phyloP scores from a whole-genome alignment of 345 rosid genomes.

The Eucalyptus decipiens region DNA sequence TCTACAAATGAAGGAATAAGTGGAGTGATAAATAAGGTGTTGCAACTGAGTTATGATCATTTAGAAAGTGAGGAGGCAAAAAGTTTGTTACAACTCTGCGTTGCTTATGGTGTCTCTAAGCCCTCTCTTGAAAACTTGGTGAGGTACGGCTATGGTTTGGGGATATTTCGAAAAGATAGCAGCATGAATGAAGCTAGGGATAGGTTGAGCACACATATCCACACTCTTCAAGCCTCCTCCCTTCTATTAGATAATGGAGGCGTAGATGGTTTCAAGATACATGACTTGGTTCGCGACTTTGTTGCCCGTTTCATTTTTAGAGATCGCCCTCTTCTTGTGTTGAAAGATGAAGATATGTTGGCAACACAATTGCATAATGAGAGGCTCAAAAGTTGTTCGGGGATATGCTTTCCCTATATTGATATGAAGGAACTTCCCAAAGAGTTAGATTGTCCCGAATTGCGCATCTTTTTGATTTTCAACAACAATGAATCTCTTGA shows the following conservation, averaged over 20 bases:
- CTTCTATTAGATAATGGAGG: background rate
- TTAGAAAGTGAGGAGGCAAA: background rate
- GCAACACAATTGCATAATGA: background rate
- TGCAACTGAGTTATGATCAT: background rate
- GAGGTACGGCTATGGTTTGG: rapidly evolving
- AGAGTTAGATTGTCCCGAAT: background rate
- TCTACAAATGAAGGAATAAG: rapidly evolving
- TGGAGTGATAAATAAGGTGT: background rate
- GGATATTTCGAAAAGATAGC: too few relatives aligned
- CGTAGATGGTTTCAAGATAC: rapidly evolving
- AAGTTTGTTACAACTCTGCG: too few relatives aligned
- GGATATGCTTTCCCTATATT: background rate
- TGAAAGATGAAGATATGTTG: background rate
- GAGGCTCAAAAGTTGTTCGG: background rate
- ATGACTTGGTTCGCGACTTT: background rate
- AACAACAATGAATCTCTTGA: rapidly evolving
- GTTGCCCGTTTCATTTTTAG: background rate
- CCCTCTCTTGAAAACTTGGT: too few relatives aligned
- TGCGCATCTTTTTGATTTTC: background rate
- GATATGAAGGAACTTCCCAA: background rate
- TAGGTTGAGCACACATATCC: rapidly evolving
- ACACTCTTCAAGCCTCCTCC: background rate
- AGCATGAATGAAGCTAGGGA: background rate
- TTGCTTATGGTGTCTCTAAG: too few relatives aligned
- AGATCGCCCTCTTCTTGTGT: background rate